Evolutionary conservation across 768 basidiomycete species (phyloP).

Genomic region (Boletus rex-veris): DNA sequence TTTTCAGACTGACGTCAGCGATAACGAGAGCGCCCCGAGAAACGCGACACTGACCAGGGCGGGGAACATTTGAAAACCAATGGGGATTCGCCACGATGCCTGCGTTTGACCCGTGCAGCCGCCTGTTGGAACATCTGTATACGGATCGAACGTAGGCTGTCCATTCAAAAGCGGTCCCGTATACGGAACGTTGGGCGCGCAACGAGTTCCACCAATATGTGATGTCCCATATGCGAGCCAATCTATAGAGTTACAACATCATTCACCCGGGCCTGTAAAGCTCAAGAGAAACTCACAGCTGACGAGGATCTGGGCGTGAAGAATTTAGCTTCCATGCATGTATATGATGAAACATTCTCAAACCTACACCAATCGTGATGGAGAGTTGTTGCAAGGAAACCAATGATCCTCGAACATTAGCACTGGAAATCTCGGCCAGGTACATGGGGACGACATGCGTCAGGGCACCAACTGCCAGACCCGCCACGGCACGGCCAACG

Average conservation of each 20-base stretch:
- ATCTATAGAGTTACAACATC: conserved; percentile 12
- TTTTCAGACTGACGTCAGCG: conserved; percentile 5
- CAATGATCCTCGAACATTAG: conserved; percentile 36
- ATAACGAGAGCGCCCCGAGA: not conserved
- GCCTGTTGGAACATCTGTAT: conserved; percentile 28
- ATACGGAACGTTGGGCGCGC: conserved; percentile 28
- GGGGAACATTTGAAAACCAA: conserved; percentile 38
- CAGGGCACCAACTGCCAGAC: conserved; percentile 17
- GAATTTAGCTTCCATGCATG: not conserved
- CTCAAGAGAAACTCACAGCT: conserved; percentile 24
- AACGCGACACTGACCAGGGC: conserved; percentile 30
- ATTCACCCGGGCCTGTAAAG: not conserved
- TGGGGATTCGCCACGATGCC: conserved; percentile 35
- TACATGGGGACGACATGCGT: conserved; percentile 33
- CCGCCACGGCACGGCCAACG: conserved; percentile 27
- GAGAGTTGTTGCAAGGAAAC: conserved; percentile 36
- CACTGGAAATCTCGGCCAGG: conserved; percentile 38
- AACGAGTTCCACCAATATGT: conserved; percentile 33
- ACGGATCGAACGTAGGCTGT: conserved; percentile 28
- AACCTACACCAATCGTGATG: conserved; percentile 34
- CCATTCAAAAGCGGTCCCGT: conserved; percentile 31
- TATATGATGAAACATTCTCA: not conserved
- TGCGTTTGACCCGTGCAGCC: conserved; percentile 31
- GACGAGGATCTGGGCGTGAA: conserved; percentile 24
- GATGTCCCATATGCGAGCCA: conserved; percentile 34